These are phyloP conservation scores for Paraphaeosphaeria sporulosa DNA, from an alignment of 2,329 filamentous ascomycete species.

Conservation along the genomic window DNA sequence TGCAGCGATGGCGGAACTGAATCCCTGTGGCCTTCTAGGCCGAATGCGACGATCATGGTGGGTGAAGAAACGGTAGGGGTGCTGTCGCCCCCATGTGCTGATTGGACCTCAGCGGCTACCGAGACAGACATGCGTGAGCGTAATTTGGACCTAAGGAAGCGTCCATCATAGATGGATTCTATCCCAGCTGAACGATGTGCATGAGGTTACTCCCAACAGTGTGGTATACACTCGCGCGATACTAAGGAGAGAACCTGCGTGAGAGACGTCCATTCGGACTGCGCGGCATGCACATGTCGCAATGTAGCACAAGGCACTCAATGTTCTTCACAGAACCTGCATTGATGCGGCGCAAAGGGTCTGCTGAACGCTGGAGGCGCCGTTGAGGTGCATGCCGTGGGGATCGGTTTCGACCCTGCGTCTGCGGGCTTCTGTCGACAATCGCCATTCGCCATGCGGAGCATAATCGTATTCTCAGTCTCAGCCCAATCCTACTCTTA, in stretches of 20 bases:
- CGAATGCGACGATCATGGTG: not conserved
- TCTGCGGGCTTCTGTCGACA: constrained; percentile 4
- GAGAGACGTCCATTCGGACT: not conserved
- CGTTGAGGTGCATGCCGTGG: not conserved
- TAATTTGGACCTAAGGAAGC: constrained; percentile 5
- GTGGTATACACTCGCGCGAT: constrained; percentile 1
- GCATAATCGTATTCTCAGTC: not conserved
- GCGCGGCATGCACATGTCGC: not conserved
- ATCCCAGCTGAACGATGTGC: not conserved
- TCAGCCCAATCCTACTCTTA: constrained; percentile 14
- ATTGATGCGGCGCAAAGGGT: not conserved
- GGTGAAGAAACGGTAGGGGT: constrained; percentile 1
- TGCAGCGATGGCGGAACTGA: not conserved
- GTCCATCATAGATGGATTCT: constrained; percentile 2
- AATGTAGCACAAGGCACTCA: not conserved
- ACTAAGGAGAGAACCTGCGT: not conserved
- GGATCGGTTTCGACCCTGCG: not conserved
- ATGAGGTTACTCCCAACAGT: not conserved
- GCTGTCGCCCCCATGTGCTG: not conserved
- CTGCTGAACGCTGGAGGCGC: not conserved
- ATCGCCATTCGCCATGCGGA: constrained; percentile 5
- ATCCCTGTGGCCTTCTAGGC: constrained; percentile 3
- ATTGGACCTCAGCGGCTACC: not conserved
- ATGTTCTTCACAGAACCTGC: not conserved
- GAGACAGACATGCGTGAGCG: constrained; percentile 3